Conservation (phyloP, 148 eudicot genomes). For the Chenopodium quinoa region DNA sequence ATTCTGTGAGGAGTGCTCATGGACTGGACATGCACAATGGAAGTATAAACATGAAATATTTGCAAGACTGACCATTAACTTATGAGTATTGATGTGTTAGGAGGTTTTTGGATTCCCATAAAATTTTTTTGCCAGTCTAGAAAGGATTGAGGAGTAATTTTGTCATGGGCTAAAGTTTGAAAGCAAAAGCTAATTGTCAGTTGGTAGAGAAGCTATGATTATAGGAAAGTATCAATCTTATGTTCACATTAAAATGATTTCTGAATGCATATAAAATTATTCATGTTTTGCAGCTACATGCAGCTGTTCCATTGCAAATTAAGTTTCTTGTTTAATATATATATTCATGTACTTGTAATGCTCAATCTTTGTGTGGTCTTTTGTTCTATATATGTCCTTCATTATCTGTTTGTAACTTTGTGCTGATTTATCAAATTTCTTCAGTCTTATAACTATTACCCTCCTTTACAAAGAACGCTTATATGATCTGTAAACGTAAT, state of each 20-base stretch:
- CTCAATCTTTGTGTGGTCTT: neutral
- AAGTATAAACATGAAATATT: neutral
- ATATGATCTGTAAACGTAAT: slow-evolving; percentile 11
- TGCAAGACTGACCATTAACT: neutral
- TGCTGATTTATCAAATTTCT: neutral
- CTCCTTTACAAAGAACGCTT: neutral
- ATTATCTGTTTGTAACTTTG: neutral
- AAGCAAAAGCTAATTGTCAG: neutral
- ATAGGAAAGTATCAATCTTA: neutral
- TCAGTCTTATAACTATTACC: neutral
- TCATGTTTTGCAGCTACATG: neutral
- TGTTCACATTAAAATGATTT: neutral
- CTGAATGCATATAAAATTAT: neutral
- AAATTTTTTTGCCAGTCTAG: neutral
- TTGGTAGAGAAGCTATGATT: neutral
- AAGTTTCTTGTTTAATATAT: neutral
- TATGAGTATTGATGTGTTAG: neutral
- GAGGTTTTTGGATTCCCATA: too few species aligned
- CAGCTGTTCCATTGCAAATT: neutral
- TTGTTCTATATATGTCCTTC: slow-evolving; percentile 1
- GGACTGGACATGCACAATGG: neutral
- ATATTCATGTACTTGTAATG: neutral
- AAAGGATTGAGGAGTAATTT: neutral
- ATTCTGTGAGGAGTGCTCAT: neutral
- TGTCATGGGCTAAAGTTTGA: neutral